Percentiles rank a stretch among this genome's conserved stretches.
Conservation (phyloP, 805 yeast genomes). For the Teunomyces aglyptinius region DNA sequence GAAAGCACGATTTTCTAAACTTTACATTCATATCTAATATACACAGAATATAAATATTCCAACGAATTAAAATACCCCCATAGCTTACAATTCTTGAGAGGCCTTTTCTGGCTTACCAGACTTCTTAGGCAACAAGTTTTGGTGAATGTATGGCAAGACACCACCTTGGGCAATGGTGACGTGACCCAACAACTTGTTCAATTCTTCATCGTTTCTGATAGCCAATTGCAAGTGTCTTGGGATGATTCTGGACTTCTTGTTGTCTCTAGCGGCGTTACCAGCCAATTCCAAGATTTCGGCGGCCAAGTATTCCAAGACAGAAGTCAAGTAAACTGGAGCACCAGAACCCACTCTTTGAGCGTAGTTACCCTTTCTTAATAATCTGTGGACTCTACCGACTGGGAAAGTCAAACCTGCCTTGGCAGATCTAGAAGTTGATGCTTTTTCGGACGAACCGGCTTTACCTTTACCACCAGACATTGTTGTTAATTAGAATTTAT, state of each 20-base stretch:
- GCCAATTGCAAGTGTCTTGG: constrained; percentile 54
- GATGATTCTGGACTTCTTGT: constrained; percentile 82
- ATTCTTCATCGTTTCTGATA: constrained; percentile 53
- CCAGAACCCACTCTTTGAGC: constrained; percentile 54
- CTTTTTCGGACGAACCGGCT: constrained; percentile 48
- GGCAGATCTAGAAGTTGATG: constrained; percentile 48
- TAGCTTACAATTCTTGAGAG: constrained; percentile 54
- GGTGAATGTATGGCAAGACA: constrained; percentile 52
- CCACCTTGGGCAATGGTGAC: constrained; percentile 62
- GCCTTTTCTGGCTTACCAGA: constrained; percentile 47
- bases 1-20: constrained; percentile 6
- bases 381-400: constrained; percentile 52
- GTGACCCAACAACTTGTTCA: constrained; percentile 53
- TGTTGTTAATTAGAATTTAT: constrained; percentile 4
- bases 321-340: constrained; percentile 51
- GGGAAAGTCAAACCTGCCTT: constrained; percentile 52
- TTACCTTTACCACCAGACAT: constrained; percentile 30
- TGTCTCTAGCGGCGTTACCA: constrained; percentile 57
- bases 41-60: constrained; percentile 9
- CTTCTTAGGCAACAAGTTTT: constrained; percentile 52
- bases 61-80: constrained; percentile 3
- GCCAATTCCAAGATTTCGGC: constrained; percentile 53
- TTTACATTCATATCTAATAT: constrained; percentile 14
- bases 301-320: constrained; percentile 49
- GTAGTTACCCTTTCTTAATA: constrained; percentile 50